Conservation (phyloP, 2,329 filamentous ascomycete species). For the Aspergillus felis region DNA sequence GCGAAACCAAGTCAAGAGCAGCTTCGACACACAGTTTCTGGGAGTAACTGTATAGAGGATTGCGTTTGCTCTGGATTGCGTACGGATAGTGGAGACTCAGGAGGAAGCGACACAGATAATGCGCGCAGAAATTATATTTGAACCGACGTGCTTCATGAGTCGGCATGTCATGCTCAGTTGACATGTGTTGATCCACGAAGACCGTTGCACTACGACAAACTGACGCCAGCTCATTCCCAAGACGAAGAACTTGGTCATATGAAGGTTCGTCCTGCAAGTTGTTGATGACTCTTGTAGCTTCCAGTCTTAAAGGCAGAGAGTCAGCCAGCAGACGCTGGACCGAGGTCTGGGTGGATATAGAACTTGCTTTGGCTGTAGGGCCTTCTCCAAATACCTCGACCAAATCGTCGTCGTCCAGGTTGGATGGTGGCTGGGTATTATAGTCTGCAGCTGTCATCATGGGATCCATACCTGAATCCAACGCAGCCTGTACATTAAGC, state of each 20-base stretch:
- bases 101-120: constrained; percentile 18
- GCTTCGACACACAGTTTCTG: constrained; percentile 23
- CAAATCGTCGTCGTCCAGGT: constrained; percentile 15
- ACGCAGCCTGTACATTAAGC: constrained; percentile 26
- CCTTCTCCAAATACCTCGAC: neutral
- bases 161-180: too few relatives aligned
- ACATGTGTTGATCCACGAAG: neutral
- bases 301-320: constrained; percentile 13
- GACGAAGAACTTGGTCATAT: constrained; percentile 17
- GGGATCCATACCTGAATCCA: constrained; percentile 29
- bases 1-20: constrained; percentile 21
- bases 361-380: neutral
- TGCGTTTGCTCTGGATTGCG: constrained; percentile 19
- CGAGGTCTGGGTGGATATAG: neutral
- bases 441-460: constrained; percentile 29
- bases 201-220: constrained; percentile 7
- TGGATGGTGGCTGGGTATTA: constrained; percentile 24
- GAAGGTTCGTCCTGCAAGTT: constrained; percentile 15
- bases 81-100: constrained; percentile 21
- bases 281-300: constrained; percentile 15
- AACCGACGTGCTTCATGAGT: constrained; percentile 5
- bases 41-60: constrained; percentile 24
- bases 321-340: constrained; percentile 9
- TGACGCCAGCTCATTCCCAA: constrained; percentile 13
- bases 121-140: constrained; percentile 13